A percentile compares a stretch with the other conserved stretches of the same genome.
These are phyloP conservation scores for Solanum chiquidenum DNA, from an alignment of 257 asterid species.

Conservation along the genomic window DNA sequence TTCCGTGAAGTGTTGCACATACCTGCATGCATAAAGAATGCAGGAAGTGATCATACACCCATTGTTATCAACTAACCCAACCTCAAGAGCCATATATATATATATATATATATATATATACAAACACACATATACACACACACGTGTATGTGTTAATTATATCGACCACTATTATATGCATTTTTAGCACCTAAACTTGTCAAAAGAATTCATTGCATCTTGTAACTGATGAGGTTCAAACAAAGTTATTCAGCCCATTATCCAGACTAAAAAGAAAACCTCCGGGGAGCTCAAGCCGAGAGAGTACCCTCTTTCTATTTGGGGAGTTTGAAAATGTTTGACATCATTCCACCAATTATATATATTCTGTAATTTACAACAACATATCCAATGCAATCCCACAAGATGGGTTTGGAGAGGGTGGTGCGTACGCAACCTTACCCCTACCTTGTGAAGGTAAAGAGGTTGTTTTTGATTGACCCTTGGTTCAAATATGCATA, in stretches of 20 bases:
- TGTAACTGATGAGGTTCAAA: background rate
- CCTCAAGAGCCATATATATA: background rate
- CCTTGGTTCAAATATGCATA: background rate
- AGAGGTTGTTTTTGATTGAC: background rate
- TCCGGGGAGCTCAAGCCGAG: background rate
- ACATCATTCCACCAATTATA: background rate
- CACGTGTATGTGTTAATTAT: background rate
- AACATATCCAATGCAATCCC: background rate
- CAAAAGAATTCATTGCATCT: background rate
- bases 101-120: background rate
- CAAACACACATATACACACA: too few relatives aligned
- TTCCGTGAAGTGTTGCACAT: slow-evolving; percentile 2
- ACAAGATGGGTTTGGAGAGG: background rate
- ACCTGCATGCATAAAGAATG: background rate
- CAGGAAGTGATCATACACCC: background rate
- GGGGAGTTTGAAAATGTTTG: background rate
- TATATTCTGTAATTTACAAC: background rate
- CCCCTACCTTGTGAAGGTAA: background rate
- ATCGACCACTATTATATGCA: background rate
- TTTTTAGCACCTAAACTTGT: background rate
- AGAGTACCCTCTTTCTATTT: background rate
- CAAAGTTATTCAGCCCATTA: background rate
- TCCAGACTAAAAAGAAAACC: background rate
- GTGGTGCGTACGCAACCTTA: background rate
- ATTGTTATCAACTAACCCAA: background rate